Percentiles rank a stretch among this genome's conserved stretches.
Conservation (phyloP, 306 rosid species). For the Astragalus membranaceus region DNA sequence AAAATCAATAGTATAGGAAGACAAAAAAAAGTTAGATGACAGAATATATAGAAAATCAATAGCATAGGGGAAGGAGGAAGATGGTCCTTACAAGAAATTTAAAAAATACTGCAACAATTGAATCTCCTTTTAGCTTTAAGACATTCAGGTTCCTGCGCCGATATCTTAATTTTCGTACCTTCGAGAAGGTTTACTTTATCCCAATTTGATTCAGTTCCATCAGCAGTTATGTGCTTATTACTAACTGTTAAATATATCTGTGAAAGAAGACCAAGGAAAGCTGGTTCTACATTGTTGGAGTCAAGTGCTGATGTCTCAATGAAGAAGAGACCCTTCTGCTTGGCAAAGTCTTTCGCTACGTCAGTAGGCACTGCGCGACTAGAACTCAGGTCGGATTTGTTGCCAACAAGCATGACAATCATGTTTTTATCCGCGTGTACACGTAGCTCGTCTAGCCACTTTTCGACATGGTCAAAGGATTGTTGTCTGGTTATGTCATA, state of each 20-base stretch:
- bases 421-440: conserved; percentile 70
- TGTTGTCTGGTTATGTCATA: conserved; percentile 79
- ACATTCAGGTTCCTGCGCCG: conserved; percentile 41
- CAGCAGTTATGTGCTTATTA: conserved; percentile 57
- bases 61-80: neutral
- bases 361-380: conserved; percentile 65
- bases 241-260: conserved; percentile 61
- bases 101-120: conserved; percentile 58
- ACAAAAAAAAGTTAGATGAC: neutral
- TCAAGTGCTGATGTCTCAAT: conserved; percentile 93
- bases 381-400: conserved; percentile 75
- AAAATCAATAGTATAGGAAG: neutral
- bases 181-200: conserved; percentile 64
- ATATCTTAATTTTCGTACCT: conserved; percentile 56
- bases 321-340: conserved; percentile 71
- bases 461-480: conserved; percentile 64
- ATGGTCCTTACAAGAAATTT: conserved; percentile 21
- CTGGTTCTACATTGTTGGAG: conserved; percentile 74
- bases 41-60: neutral
- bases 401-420: conserved; percentile 82
- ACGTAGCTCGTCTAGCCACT: conserved; percentile 82
- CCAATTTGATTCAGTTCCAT: conserved; percentile 45
- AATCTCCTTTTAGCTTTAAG: conserved; percentile 31
- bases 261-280: conserved; percentile 69
- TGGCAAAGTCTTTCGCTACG: conserved; percentile 70